Percentiles rank a stretch among this genome's conserved stretches.
phyloP scores from a whole-genome alignment of 2,329 filamentous ascomycete genomes.

The Whalleya microplaca region DNA sequence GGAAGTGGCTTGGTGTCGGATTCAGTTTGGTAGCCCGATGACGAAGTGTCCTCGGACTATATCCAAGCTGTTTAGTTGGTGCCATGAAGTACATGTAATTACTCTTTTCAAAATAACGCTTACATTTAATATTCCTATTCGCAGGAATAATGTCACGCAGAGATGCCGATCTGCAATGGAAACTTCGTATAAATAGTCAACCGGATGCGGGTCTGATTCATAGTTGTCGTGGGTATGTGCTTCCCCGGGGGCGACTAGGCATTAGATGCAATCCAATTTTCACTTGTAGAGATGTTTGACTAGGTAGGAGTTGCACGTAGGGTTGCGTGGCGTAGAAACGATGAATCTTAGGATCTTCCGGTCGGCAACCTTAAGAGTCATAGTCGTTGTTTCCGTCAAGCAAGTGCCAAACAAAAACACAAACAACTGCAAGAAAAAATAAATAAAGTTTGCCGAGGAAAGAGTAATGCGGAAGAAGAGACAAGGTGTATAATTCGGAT shows the following conservation, averaged over 20 bases:
- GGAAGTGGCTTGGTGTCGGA: not conserved
- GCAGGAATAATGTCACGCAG: not conserved
- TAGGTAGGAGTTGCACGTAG: not conserved
- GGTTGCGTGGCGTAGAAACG: not conserved
- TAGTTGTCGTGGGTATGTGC: conserved; percentile 3
- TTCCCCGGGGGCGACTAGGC: conserved; percentile 8
- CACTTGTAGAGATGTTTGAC: not conserved
- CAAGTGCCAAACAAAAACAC: not conserved
- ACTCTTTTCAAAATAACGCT: not conserved
- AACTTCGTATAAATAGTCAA: conserved; percentile 8
- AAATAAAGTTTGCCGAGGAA: not conserved
- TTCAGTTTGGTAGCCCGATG: conserved; percentile 3
- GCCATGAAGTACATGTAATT: not conserved
- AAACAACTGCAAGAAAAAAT: not conserved
- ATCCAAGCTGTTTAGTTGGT: conserved; percentile 8
- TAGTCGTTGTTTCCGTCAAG: not conserved
- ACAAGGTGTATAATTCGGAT: not conserved
- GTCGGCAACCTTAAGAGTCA: not conserved
- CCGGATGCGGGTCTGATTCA: conserved; percentile 12
- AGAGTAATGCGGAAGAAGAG: not conserved
- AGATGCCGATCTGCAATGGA: not conserved
- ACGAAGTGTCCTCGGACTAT: conserved; percentile 4
- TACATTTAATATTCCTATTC: conserved; percentile 5
- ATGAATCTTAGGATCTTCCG: not conserved
- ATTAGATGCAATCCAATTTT: not conserved